phyloP scores from a whole-genome alignment of 345 rosid species.

The Arabidopsis arenosa region DNA sequence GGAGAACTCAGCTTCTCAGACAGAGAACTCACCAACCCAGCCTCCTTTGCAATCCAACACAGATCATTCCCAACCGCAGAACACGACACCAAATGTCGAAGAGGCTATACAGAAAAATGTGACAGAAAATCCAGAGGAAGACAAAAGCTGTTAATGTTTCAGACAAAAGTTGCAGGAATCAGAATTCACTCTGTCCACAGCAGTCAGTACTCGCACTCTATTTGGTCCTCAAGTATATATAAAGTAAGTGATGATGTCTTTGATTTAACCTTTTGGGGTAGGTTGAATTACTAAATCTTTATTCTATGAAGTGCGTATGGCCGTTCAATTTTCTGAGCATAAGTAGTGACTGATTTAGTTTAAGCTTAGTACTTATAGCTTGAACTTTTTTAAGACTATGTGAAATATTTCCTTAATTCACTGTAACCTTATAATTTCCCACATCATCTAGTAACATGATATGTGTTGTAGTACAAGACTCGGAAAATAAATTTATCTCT shows the following conservation, averaged over 20 bases:
- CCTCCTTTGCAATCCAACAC: conserved; percentile 20
- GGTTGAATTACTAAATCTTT: conserved; percentile 11
- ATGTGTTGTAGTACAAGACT: not conserved
- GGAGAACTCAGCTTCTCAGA: conserved; percentile 35
- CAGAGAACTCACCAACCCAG: conserved; percentile 5
- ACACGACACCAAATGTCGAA: conserved; percentile 17
- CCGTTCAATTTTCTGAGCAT: not conserved
- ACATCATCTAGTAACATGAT: not conserved
- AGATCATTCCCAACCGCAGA: conserved; percentile 23
- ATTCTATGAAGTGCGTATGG: not conserved
- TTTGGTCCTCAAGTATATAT: conserved; percentile 32
- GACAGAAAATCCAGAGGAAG: conserved; percentile 30
- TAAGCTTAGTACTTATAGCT: conserved; percentile 18
- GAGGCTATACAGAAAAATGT: conserved; percentile 1
- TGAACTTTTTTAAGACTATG: conserved; percentile 11
- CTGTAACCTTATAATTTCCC: not conserved
- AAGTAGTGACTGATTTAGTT: conserved; percentile 7
- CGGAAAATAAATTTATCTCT: not conserved
- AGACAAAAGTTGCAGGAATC: not conserved
- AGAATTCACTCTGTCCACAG: conserved; percentile 12
- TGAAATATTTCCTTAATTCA: not conserved
- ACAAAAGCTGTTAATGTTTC: conserved; percentile 26
- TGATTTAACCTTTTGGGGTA: conserved; percentile 1
- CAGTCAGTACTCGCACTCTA: not conserved
- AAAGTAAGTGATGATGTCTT: conserved; percentile 27